phyloP scores from a whole-genome alignment of 345 rosid species.

The Bruguiera gymnorhiza region DNA sequence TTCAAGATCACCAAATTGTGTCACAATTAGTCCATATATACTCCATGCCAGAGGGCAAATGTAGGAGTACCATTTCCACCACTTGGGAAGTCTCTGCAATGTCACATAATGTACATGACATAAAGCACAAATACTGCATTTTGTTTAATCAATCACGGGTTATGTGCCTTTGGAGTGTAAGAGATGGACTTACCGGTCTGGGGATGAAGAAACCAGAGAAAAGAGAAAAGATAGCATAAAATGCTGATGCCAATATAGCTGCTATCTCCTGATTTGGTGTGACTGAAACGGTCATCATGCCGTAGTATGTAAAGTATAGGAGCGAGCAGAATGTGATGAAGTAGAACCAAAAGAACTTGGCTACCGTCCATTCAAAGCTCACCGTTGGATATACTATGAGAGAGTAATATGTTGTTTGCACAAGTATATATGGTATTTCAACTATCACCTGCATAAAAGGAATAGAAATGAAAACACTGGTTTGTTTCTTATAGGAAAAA shows the following conservation, averaged over 20 bases:
- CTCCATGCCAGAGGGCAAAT: conserved; percentile 89
- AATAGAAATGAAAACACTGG: no score
- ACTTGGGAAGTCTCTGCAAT: conserved; percentile 65
- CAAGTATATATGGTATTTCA: conserved; percentile 65
- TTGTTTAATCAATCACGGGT: no score
- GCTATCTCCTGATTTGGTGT: conserved; percentile 87
- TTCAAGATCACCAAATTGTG: conserved; percentile 68
- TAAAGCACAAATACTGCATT: no score
- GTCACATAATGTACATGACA: not conserved
- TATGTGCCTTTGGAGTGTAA: not conserved
- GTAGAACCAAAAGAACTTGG: conserved; percentile 85
- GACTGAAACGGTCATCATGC: conserved; percentile 90
- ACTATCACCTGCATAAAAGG: conserved; percentile 47
- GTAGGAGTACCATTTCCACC: conserved; percentile 98
- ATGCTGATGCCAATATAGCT: conserved; percentile 66
- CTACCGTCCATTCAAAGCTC: conserved; percentile 64
- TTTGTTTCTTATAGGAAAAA: no score
- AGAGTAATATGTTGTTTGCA: conserved; percentile 59
- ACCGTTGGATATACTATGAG: conserved; percentile 75
- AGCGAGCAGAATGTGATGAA: conserved; percentile 76
- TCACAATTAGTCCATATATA: conserved; percentile 43
- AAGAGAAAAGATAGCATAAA: conserved; percentile 69
- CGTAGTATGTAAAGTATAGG: conserved; percentile 93
- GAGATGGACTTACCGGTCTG: conserved; percentile 49
- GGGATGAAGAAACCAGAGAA: conserved; percentile 89